Conservation (phyloP, 495 filamentous ascomycete genomes). For the Xylaria grammica region DNA sequence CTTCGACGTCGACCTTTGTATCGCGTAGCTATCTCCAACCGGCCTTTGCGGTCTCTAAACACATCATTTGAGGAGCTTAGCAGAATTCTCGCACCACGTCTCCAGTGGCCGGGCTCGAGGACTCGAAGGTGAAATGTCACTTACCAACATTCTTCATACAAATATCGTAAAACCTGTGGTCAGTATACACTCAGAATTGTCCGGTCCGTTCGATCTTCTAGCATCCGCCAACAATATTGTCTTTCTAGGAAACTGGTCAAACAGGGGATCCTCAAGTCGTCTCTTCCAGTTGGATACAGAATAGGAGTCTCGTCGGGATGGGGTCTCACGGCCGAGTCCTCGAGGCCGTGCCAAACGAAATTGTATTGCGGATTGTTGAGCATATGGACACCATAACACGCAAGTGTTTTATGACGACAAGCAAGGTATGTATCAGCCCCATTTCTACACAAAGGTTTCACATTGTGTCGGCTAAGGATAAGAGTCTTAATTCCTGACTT, state of each 20-base stretch:
- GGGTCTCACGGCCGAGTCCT: not conserved
- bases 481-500: too few species aligned
- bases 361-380: constrained; percentile 36
- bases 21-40: too few species aligned
- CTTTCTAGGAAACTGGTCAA: not conserved
- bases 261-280: not conserved
- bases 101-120: not conserved
- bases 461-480: too few species aligned
- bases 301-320: not conserved
- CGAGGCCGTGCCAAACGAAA: constrained; percentile 7
- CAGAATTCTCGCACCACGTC: too few species aligned
- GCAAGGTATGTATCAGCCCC: constrained; percentile 23
- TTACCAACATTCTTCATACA: not conserved
- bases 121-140: not conserved
- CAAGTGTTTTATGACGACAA: constrained; percentile 25
- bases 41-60: not conserved
- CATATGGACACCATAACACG: constrained; percentile 28
- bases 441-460: not conserved
- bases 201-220: not conserved
- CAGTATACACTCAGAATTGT: not conserved
- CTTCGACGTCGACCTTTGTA: too few species aligned
- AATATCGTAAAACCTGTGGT: not conserved
- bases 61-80: not conserved
- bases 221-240: not conserved
- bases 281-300: not conserved